Conservation (phyloP, 768 basidiomycete species). For the Pisolithus tinctorius region DNA sequence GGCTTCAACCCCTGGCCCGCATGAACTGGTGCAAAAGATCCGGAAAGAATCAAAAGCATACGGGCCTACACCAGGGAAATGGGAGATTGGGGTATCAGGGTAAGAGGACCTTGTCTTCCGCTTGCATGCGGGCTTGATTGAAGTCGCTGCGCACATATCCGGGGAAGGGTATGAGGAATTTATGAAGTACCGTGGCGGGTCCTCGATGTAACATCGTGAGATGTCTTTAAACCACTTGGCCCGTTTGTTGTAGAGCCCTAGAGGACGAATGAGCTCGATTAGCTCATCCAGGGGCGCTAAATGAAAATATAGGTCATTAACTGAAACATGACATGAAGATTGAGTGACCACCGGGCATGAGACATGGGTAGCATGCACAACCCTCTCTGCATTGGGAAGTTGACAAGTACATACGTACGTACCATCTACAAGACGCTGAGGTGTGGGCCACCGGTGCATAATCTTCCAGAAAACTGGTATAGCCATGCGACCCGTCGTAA, state of each 20-base stretch:
- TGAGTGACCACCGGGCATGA: not conserved
- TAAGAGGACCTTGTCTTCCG: constrained; percentile 20
- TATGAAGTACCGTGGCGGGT: constrained; percentile 31
- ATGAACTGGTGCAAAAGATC: constrained; percentile 45
- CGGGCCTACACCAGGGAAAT: constrained; percentile 57
- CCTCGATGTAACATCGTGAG: constrained; percentile 44
- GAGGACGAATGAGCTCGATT: constrained; percentile 37
- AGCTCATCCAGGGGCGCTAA: constrained; percentile 42
- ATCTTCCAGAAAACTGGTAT: constrained; percentile 61
- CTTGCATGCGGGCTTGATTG: not conserved
- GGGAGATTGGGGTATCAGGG: constrained; percentile 44
- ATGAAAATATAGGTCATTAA: not conserved
- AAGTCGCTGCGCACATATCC: not conserved
- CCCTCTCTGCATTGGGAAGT: not conserved
- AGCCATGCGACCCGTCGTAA: constrained; percentile 56
- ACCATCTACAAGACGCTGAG: constrained; percentile 52
- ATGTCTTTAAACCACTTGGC: constrained; percentile 49
- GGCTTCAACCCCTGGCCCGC: not conserved
- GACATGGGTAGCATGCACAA: not conserved
- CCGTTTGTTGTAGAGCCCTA: constrained; percentile 57
- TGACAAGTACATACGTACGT: constrained; percentile 1
- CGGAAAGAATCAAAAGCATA: constrained; percentile 76
- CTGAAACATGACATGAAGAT: not conserved
- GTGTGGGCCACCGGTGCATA: constrained; percentile 50
- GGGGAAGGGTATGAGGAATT: constrained; percentile 19